Conservation (phyloP, 257 asterid species). For the Echites panduratus region DNA sequence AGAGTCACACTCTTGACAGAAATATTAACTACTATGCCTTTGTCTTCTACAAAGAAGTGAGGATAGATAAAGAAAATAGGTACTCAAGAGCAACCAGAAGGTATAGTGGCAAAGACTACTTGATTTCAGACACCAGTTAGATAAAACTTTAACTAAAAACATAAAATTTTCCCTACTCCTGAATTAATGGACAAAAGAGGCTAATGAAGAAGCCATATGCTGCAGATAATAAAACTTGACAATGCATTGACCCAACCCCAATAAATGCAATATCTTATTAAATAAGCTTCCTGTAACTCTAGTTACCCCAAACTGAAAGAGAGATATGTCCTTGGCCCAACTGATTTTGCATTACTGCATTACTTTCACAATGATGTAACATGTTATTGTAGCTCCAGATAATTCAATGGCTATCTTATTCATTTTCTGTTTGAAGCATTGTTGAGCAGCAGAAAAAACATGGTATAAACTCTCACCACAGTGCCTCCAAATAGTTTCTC, state of each 20-base stretch:
- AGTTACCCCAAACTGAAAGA: not conserved
- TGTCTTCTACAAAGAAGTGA: not conserved
- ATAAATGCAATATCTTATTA: not conserved
- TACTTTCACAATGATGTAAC: not conserved
- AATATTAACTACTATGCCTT: not conserved
- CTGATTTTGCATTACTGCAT: not conserved
- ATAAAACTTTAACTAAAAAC: not conserved
- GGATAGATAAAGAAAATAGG: not conserved
- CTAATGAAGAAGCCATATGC: not conserved
- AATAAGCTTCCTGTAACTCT: not conserved
- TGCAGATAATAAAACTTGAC: not conserved
- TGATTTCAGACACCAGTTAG: not conserved
- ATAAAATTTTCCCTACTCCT: not conserved
- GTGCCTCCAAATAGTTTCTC: not conserved
- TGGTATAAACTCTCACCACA: not conserved
- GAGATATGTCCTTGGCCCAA: not conserved
- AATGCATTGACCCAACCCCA: not conserved
- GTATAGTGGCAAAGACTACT: not conserved
- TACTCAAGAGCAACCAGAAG: not conserved
- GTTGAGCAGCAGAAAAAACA: not conserved
- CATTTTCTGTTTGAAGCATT: not conserved
- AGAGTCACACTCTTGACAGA: not conserved
- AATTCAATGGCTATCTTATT: not conserved
- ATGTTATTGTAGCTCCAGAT: too few species aligned
- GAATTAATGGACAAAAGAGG: not conserved